These are phyloP conservation scores for Colletotrichum gigasporum DNA, from an alignment of 2,329 filamentous ascomycete genomes.

Conservation along the genomic window DNA sequence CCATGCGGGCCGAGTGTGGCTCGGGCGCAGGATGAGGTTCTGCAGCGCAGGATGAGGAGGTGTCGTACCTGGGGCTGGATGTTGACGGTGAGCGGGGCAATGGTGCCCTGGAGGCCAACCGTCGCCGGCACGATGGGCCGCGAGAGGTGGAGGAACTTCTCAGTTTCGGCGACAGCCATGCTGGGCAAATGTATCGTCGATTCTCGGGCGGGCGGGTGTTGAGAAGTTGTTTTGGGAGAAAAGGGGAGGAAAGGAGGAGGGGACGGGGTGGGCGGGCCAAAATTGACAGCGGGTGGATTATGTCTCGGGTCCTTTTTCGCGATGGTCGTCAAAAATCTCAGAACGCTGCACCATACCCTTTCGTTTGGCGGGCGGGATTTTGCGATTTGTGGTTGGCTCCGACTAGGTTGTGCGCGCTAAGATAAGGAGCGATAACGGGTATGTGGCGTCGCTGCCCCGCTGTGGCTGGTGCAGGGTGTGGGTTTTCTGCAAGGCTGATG, in stretches of 20 bases:
- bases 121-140: slow-evolving; percentile 87
- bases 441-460: slow-evolving; percentile 34
- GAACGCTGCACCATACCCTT: slow-evolving; percentile 34
- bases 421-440: slow-evolving; percentile 47
- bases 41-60: slow-evolving; percentile 20
- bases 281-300: slow-evolving; percentile 37
- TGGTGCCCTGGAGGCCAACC: slow-evolving; percentile 82
- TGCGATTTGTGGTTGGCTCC: slow-evolving; percentile 52
- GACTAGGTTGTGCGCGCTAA: slow-evolving; percentile 65
- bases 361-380: slow-evolving; percentile 48
- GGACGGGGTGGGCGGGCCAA: slow-evolving; percentile 28
- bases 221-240: slow-evolving; percentile 33
- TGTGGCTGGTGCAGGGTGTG: slow-evolving; percentile 32
- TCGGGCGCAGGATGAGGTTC: not conserved
- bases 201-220: slow-evolving; percentile 9
- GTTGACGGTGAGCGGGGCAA: slow-evolving; percentile 90
- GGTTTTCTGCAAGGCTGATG: slow-evolving; percentile 35
- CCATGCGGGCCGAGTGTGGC: not conserved
- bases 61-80: slow-evolving; percentile 90
- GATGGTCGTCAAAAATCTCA: slow-evolving; percentile 23
- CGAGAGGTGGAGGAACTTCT: slow-evolving; percentile 93
- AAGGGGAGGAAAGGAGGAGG: slow-evolving; percentile 30
- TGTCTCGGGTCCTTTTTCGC: slow-evolving; percentile 15
- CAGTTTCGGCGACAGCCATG: slow-evolving; percentile 78
- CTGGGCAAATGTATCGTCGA: slow-evolving; percentile 54